phyloP scores from a whole-genome alignment of 306 rosid genomes.

The Casuarina glauca region DNA sequence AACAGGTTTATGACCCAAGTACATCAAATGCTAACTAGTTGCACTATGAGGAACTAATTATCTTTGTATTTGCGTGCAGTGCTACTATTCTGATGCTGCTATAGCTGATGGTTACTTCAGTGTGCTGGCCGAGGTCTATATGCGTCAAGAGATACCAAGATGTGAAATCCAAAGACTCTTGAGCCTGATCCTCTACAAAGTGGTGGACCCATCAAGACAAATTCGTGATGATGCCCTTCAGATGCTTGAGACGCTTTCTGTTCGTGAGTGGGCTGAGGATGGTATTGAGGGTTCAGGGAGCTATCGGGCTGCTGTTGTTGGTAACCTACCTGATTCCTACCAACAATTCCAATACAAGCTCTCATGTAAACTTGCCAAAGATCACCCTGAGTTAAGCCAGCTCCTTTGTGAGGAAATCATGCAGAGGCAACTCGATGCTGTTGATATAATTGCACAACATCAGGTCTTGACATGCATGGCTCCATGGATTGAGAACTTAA shows the following conservation, averaged over 20 bases:
- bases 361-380: conserved; percentile 98
- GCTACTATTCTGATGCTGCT: conserved; percentile 94
- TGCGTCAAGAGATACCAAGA: conserved; percentile 99
- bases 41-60: neutral
- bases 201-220: conserved; percentile 97
- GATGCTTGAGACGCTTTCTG: conserved; percentile 99
- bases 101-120: conserved; percentile 99
- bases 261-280: conserved; percentile 99
- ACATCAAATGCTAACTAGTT: neutral
- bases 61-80: conserved; percentile 47
- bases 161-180: conserved; percentile 96
- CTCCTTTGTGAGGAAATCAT: conserved; percentile 98
- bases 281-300: conserved; percentile 91
- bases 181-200: conserved; percentile 98
- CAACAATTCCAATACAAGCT: conserved; percentile 99
- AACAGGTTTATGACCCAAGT: neutral
- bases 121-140: conserved; percentile 98
- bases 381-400: conserved; percentile 97
- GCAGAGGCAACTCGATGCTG: conserved; percentile 99
- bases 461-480: conserved; percentile 99
- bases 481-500: conserved; percentile 99
- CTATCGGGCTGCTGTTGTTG: conserved; percentile 99
- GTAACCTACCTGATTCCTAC: conserved; percentile 99
- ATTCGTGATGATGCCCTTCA: conserved; percentile 99
- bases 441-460: conserved; percentile 99